Percentiles rank a stretch among this genome's conserved stretches.
Evolutionary conservation across 2,329 filamentous ascomycete genomes (phyloP).

Genomic region (Fusarium sp.): DNA sequence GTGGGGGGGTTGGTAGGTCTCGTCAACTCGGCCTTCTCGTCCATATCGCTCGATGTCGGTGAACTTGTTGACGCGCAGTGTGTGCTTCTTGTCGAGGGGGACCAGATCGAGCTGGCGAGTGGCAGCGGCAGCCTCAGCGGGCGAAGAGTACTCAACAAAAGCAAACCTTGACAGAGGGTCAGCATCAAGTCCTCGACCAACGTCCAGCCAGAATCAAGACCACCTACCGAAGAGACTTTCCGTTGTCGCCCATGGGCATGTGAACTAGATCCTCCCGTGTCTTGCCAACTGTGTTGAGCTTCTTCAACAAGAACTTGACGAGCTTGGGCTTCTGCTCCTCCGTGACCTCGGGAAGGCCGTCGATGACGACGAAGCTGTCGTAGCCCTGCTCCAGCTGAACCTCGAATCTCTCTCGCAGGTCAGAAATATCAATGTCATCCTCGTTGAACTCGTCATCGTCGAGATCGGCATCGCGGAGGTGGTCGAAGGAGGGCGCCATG

Average conservation of each 20-base stretch:
- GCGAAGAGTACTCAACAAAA: slow-evolving; percentile 94
- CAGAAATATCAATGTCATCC: slow-evolving; percentile 94
- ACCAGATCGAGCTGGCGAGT: slow-evolving; percentile 89
- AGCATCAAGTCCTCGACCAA: slow-evolving; percentile 18
- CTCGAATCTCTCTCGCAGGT: slow-evolving; percentile 94
- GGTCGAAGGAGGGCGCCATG: slow-evolving; percentile 93
- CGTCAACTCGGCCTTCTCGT: slow-evolving; percentile 91
- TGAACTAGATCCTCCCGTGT: slow-evolving; percentile 88
- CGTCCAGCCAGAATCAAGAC: neutral
- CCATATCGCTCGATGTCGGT: slow-evolving; percentile 98
- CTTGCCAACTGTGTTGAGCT: slow-evolving; percentile 86
- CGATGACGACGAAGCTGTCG: slow-evolving; percentile 95
- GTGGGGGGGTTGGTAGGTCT: slow-evolving; percentile 85
- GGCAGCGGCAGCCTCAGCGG: slow-evolving; percentile 89
- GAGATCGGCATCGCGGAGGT: slow-evolving; percentile 90
- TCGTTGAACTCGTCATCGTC: slow-evolving; percentile 88
- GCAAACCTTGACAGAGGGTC: slow-evolving; percentile 75
- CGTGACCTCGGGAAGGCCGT: slow-evolving; percentile 89
- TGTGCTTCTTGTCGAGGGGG: slow-evolving; percentile 97
- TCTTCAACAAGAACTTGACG: slow-evolving; percentile 94
- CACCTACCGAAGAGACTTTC: slow-evolving; percentile 85
- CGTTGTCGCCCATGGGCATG: slow-evolving; percentile 93
- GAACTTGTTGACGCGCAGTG: slow-evolving; percentile 94
- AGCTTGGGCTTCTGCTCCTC: slow-evolving; percentile 95
- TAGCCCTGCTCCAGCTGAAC: slow-evolving; percentile 96